These are phyloP conservation scores for Sequoia sempervirens DNA, from an alignment of 75 land plant genomes.

Conservation along the genomic window DNA sequence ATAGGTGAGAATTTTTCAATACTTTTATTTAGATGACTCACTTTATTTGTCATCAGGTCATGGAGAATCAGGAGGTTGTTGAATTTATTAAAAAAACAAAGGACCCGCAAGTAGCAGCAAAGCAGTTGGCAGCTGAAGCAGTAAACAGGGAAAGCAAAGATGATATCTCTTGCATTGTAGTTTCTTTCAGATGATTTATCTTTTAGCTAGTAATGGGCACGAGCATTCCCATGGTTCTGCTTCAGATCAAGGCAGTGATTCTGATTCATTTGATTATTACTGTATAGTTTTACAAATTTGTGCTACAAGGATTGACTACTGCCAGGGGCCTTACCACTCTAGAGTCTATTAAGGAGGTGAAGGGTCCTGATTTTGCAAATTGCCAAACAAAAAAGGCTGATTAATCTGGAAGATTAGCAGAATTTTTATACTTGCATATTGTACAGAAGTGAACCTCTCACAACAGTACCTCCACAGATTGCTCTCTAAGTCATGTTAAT, in stretches of 20 bases:
- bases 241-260: not conserved
- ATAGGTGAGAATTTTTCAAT: not conserved
- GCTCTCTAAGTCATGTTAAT: not conserved
- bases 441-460: not conserved
- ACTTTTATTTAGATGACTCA: not conserved
- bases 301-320: not conserved
- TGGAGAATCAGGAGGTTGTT: slow-evolving; percentile 75
- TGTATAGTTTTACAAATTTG: not conserved
- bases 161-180: slow-evolving; percentile 88
- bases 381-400: not conserved
- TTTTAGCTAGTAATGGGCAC: not conserved
- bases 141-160: slow-evolving; percentile 61
- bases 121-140: slow-evolving; percentile 59
- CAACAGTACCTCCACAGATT: not conserved
- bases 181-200: slow-evolving; percentile 30
- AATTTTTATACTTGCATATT: not conserved
- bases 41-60: slow-evolving; percentile 37
- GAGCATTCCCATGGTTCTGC: not conserved
- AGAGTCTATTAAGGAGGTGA: not conserved
- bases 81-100: slow-evolving; percentile 47
- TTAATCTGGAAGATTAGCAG: not conserved
- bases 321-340: not conserved
- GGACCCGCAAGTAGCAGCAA: slow-evolving; percentile 63
- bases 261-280: not conserved
- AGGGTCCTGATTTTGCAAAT: not conserved